Evolutionary conservation across 306 rosid genomes (phyloP).

Genomic region (Prunus mume): DNA sequence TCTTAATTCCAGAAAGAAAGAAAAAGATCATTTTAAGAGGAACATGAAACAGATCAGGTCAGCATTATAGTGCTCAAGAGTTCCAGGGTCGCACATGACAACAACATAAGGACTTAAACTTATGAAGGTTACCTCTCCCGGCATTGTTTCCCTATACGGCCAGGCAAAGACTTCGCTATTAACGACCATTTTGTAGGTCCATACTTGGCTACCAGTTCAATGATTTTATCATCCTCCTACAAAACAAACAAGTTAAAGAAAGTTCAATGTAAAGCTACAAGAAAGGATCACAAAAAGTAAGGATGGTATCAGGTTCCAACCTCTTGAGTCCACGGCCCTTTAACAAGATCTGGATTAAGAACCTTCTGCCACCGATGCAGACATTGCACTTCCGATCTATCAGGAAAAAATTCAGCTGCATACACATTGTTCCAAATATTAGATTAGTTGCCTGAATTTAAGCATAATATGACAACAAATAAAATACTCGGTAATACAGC

Average conservation of each 20-base stretch:
- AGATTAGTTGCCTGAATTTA: slow-evolving; percentile 21
- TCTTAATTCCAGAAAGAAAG: not conserved
- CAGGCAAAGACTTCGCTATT: slow-evolving; percentile 92
- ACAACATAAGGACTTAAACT: not conserved
- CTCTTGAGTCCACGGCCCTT: slow-evolving; percentile 98
- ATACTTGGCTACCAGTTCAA: slow-evolving; percentile 69
- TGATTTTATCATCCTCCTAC: slow-evolving; percentile 92
- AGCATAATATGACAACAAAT: slow-evolving; percentile 9
- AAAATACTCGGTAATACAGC: not conserved
- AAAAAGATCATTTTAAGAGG: not conserved
- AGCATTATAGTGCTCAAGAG: not conserved
- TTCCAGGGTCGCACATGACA: not conserved
- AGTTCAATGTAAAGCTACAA: slow-evolving; percentile 17
- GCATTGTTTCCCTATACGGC: slow-evolving; percentile 99
- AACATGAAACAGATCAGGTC: not conserved
- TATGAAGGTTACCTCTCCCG: slow-evolving; percentile 71
- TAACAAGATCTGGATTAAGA: slow-evolving; percentile 94
- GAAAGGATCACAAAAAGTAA: slow-evolving; percentile 7
- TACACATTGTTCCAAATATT: slow-evolving; percentile 30
- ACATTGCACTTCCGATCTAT: slow-evolving; percentile 98
- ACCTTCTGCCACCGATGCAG: slow-evolving; percentile 99
- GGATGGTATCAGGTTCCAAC: slow-evolving; percentile 38
- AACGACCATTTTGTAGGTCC: slow-evolving; percentile 98
- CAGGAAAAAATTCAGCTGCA: slow-evolving; percentile 90
- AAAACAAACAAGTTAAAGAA: slow-evolving; percentile 23